Percentiles rank a stretch among this genome's conserved stretches.
Conservation (phyloP, 352 stramenopile species). For the Pilasporangium apinafurcum region DNA sequence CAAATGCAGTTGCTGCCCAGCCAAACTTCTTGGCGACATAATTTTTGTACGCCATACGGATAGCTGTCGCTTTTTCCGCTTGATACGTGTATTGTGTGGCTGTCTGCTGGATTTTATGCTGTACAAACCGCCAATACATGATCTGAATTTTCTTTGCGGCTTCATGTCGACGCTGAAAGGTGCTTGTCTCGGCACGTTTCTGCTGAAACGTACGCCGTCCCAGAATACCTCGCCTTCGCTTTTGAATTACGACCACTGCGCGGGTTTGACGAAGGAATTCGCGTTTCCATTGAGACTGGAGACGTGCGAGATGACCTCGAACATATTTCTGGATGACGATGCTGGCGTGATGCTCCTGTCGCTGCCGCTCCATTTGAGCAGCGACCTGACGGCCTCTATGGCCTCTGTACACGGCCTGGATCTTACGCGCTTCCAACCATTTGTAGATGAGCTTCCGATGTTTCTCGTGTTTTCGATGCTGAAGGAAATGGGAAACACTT, state of each 20-base stretch:
- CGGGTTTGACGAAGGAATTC: not conserved
- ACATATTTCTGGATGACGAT: constrained; percentile 14
- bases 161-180: constrained; percentile 12
- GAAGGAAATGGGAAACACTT: constrained; percentile 18
- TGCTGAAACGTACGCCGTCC: constrained; percentile 1
- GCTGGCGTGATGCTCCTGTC: constrained; percentile 3
- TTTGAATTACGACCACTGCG: constrained; percentile 10
- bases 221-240: constrained; percentile 16
- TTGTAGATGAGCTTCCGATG: constrained; percentile 6
- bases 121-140: constrained; percentile 18
- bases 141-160: constrained; percentile 34
- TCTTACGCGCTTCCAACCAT: constrained; percentile 27
- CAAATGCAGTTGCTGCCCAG: constrained; percentile 35
- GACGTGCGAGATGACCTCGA: constrained; percentile 8
- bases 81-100: constrained; percentile 5
- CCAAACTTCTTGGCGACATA: constrained; percentile 61
- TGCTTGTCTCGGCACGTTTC: not conserved
- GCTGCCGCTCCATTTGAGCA: not conserved
- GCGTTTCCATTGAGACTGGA: constrained; percentile 11
- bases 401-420: constrained; percentile 40
- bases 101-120: constrained; percentile 14
- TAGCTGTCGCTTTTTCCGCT: constrained; percentile 15
- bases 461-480: not conserved
- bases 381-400: constrained; percentile 15
- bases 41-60: constrained; percentile 45